Conservation (phyloP, 2,329 filamentous ascomycete species). For the Penicillium brasilianum region DNA sequence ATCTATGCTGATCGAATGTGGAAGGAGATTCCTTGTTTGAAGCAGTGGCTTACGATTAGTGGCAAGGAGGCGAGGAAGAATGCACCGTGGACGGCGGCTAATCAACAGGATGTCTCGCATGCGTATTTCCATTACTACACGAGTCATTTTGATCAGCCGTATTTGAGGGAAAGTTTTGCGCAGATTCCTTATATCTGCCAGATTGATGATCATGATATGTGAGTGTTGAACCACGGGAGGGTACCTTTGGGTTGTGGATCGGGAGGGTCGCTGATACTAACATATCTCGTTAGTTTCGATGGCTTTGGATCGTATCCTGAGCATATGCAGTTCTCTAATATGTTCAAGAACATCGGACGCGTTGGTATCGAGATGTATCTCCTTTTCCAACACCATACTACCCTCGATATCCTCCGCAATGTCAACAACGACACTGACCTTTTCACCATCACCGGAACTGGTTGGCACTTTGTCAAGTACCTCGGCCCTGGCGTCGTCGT, state of each 20-base stretch:
- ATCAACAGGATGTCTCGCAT: slow-evolving; percentile 93
- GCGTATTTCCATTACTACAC: slow-evolving; percentile 99
- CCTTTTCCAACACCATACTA: slow-evolving; percentile 97
- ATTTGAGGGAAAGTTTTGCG: slow-evolving; percentile 91
- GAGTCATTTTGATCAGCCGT: slow-evolving; percentile 96
- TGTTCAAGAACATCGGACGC: slow-evolving; percentile 97
- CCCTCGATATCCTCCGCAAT: slow-evolving; percentile 87
- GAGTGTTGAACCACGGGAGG: slow-evolving; percentile 51
- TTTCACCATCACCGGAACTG: slow-evolving; percentile 95
- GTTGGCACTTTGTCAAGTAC: slow-evolving; percentile 98
- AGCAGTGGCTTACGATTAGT: slow-evolving; percentile 92
- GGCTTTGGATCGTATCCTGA: slow-evolving; percentile 97
- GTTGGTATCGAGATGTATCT: slow-evolving; percentile 98
- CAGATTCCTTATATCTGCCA: slow-evolving; percentile 94
- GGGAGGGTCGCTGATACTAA: slow-evolving; percentile 14
- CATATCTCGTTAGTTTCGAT: slow-evolving; percentile 76
- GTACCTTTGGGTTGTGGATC: background rate
- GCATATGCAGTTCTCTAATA: slow-evolving; percentile 96
- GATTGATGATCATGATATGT: slow-evolving; percentile 98
- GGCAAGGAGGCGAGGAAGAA: slow-evolving; percentile 93
- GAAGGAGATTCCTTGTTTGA: slow-evolving; percentile 92
- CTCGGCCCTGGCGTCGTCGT: slow-evolving; percentile 89
- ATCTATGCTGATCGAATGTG: slow-evolving; percentile 95
- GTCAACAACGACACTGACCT: slow-evolving; percentile 86
- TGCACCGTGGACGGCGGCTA: slow-evolving; percentile 87